Conservation (phyloP, 2,329 filamentous ascomycete species). For the Stachybotrys elegans region DNA sequence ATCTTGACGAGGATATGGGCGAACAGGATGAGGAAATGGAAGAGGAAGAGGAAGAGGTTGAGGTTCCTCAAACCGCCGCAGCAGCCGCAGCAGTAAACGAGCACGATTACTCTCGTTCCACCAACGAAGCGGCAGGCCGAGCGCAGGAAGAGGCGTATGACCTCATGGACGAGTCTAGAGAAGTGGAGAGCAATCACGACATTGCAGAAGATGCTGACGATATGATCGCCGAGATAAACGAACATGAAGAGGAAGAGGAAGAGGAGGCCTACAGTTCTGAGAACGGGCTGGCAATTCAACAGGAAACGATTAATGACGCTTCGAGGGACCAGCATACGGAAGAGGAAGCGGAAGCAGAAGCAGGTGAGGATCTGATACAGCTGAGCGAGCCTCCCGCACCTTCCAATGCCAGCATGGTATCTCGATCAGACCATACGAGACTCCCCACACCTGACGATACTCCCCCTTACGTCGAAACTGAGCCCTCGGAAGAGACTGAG, state of each 20-base stretch:
- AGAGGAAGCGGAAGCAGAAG: no score
- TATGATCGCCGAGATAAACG: constrained; percentile 5
- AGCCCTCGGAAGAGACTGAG: no score
- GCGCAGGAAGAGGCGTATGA: no score
- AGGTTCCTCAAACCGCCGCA: neutral
- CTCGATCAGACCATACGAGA: constrained; percentile 35
- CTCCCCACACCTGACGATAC: constrained; percentile 51
- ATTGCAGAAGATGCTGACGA: constrained; percentile 8
- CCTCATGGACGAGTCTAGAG: no score
- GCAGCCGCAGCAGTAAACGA: neutral
- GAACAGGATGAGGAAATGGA: neutral
- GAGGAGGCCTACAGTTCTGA: constrained; percentile 1
- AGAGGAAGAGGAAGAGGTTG: constrained; percentile 1
- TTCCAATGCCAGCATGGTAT: constrained; percentile 26
- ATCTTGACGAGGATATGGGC: no score
- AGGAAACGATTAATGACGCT: no score
- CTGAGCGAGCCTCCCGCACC: constrained; percentile 7
- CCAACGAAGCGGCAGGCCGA: no score
- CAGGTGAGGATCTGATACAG: no score
- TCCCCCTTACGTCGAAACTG: constrained; percentile 29
- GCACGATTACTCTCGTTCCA: no score
- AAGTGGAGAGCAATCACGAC: no score
- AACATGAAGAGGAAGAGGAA: constrained; percentile 4
- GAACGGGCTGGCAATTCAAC: neutral
- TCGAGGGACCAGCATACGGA: no score